Evolutionary conservation across 805 yeast species (phyloP), one percentile per base, ranked within the genome.

Genomic region (Candida ulmi): DNA sequence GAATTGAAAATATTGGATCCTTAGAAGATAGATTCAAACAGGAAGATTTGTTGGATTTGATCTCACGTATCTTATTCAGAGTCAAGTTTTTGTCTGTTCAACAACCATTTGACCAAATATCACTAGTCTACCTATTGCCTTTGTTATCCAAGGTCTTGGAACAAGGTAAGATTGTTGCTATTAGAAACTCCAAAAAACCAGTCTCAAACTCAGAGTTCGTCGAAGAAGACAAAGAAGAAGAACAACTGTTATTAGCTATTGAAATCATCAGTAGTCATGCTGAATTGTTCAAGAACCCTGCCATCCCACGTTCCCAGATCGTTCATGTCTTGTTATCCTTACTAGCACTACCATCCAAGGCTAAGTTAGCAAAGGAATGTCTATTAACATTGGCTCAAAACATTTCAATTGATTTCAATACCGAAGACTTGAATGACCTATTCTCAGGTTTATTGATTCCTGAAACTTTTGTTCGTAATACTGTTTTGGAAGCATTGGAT

Each of bases 141-240:
- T 62, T 91, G 45, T 60, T 91, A 35, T 74, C 78, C 13, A 73
- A 73, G 40, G 84, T 86, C 8, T 64, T 88, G 47, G 77, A 78
- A 39, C 74, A 71, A 34, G 93, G 95, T 43, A 80, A 78, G 41
- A 61, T 54, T 1, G 74, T 71, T 31, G 74, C 83, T 1, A 51
- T 74, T 38, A 72, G 66, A 45, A 76, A 74, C 50, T 66, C 80
- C 3, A 69, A 67, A 33, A 80, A 77, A 52, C 71, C 66, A 2
- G 59, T 64, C 9, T 65, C 71, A 1, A 81, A 79, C 24, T 66
- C 80, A 3, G 95, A 86, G 51, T 84, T 81, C 57, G 74, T 74
- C 24, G 91, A 87, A 40, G 95, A 86, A 57, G 87, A 80, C 49
- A 80, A 80, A n/a, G 88, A 84, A 55, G 96, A 90, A 59, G 97